Conservation (phyloP, 2,329 filamentous ascomycete species). For the Colletotrichum spaethianum region DNA sequence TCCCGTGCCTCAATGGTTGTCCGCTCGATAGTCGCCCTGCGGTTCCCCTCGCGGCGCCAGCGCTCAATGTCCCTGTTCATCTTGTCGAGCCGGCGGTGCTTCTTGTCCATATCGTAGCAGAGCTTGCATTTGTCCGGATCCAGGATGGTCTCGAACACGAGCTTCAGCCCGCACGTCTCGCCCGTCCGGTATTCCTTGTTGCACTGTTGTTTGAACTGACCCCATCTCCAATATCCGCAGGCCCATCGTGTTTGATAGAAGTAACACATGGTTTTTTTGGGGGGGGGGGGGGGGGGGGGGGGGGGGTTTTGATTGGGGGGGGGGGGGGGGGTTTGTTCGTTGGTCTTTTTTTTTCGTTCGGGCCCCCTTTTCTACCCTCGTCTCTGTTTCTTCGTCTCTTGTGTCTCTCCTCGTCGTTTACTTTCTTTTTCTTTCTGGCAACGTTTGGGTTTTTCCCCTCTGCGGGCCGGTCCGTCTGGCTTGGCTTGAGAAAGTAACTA, state of each 20-base stretch:
- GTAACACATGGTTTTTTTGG: constrained; percentile 87
- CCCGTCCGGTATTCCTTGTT: constrained; percentile 95
- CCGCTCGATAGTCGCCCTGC: constrained; percentile 79
- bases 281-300: too few species aligned
- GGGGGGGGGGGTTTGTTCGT: too few species aligned
- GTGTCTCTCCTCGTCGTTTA: neutral
- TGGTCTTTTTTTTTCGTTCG: neutral
- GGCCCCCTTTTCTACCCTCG: neutral
- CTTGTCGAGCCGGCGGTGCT: constrained; percentile 80
- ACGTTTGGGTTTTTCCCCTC: constrained; percentile 8
- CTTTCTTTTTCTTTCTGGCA: constrained; percentile 22
- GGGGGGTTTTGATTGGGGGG: too few species aligned
- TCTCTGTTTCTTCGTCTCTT: neutral
- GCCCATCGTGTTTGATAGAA: constrained; percentile 90
- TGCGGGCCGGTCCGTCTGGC: constrained; percentile 36
- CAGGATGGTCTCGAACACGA: constrained; percentile 82
- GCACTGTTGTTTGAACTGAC: constrained; percentile 92
- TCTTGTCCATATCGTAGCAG: constrained; percentile 91
- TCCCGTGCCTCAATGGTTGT: constrained; percentile 79
- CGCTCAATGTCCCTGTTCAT: constrained; percentile 82
- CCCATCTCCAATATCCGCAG: constrained; percentile 96
- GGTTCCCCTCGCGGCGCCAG: constrained; percentile 83
- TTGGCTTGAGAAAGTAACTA: constrained; percentile 24
- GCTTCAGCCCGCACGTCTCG: constrained; percentile 95
- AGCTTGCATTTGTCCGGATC: constrained; percentile 80